Evolutionary conservation across 108 stramenopile species (phyloP).

Genomic region (Aureococcus anophagefferens): DNA sequence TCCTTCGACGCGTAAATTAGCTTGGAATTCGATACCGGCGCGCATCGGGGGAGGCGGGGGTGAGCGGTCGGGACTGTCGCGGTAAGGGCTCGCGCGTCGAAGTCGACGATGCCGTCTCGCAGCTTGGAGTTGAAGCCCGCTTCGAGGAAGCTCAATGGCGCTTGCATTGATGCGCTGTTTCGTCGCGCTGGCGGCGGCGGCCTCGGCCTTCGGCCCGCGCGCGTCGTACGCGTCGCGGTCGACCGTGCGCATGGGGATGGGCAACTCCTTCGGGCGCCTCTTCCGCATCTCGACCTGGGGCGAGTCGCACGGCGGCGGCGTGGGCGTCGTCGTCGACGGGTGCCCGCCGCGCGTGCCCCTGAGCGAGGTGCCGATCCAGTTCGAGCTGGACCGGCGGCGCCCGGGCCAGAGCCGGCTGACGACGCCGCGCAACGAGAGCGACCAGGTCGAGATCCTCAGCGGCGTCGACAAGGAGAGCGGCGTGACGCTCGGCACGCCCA

Average conservation of each 20-base stretch:
- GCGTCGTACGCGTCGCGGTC: too few species aligned
- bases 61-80: too few species aligned
- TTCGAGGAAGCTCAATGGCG: too few species aligned
- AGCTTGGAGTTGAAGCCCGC: too few species aligned
- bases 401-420: slow-evolving; percentile 90
- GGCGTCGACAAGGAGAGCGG: slow-evolving; percentile 66
- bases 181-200: too few species aligned
- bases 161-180: too few species aligned
- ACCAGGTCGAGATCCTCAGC: slow-evolving; percentile 83
- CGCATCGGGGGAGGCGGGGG: too few species aligned
- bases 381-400: slow-evolving; percentile 82
- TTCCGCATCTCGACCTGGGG: slow-evolving; percentile 97
- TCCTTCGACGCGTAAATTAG: too few species aligned
- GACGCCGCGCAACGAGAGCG: slow-evolving; percentile 90
- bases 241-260: slow-evolving; percentile 72
- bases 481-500: slow-evolving; percentile 90
- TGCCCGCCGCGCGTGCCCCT: slow-evolving; percentile 85
- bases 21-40: too few species aligned
- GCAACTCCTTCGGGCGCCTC: slow-evolving; percentile 86
- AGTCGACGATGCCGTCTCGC: too few species aligned
- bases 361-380: slow-evolving; percentile 77
- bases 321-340: slow-evolving; percentile 91
- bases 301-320: slow-evolving; percentile 94
- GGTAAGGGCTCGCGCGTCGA: too few species aligned
- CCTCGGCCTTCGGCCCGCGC: too few species aligned